Base-by-base conservation (phyloP, 2,329 filamentous ascomycete genomes). In the Lachnellula occidentalis region DNA sequence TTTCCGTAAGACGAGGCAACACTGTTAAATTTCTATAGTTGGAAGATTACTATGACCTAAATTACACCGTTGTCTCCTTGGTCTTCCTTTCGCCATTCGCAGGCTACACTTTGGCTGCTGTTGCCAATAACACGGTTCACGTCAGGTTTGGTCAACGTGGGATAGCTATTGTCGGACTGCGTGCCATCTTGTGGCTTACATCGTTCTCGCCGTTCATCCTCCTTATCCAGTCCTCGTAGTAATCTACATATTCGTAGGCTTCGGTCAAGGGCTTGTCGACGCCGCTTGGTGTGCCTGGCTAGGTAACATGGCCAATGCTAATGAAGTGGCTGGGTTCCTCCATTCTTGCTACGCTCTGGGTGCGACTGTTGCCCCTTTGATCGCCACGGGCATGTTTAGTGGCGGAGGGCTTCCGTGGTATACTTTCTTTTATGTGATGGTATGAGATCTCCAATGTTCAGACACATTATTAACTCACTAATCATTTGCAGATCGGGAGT, bases 371-470 rank as follows among this genome's bases (percentile, higher is more conserved):
- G 76, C 79, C 3, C 88, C 88, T 0, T 69, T 92, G 6, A 77
- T 90, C 56, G 87, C 87, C 1, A 90, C 88, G 0, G 78, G 80
- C 4, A 83, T 92, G 78, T 81, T 91, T 45, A 82, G 84, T 0
- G 82, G 81, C 57, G 81, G 72, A 0, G 63, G 72, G 4, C 65
- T 85, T 49, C 74, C 74, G 0, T 94, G 89, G 88, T 90, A 84
- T 62, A 75, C 73, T n/a, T 92, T 86, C 69, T 92, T 88, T 70
- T 90, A 90, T 66, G 71, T 90, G 53, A 87, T 91, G 83, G 82
- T 87, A 64, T 58, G 77, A 66, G 14, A 17, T n/a, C 34, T 41
- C 3, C 15, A 22, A 6, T 22, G 17, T 17, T 21, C 34, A 42
- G 5, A 14, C 15, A 14, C 15, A 39, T 7, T 15, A 17, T 27